Percentiles rank a stretch among this genome's conserved stretches.
These are phyloP conservation scores for Rhizophora apiculata DNA, from an alignment of 345 rosid species.

Conservation along the genomic window DNA sequence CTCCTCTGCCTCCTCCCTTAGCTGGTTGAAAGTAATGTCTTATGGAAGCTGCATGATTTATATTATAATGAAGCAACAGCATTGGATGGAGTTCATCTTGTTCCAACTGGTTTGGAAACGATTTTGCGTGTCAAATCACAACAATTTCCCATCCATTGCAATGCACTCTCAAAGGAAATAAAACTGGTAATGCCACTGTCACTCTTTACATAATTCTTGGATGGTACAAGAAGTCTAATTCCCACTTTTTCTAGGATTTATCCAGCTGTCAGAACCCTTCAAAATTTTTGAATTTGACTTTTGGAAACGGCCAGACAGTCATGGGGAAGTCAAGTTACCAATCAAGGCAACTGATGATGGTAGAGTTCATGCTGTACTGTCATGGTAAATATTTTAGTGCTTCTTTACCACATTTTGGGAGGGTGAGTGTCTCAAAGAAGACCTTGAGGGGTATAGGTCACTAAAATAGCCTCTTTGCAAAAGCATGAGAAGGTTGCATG, in stretches of 20 bases:
- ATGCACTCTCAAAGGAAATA: conserved; percentile 65
- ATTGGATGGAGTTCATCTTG: conserved; percentile 58
- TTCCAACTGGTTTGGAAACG: conserved; percentile 54
- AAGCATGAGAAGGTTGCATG: no score
- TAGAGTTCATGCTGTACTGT: conserved; percentile 69
- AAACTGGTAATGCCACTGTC: conserved; percentile 52
- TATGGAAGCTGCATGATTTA: conserved; percentile 67
- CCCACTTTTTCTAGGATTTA: conserved; percentile 42
- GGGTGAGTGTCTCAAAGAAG: background rate
- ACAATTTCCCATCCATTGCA: conserved; percentile 78
- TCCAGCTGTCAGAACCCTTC: conserved; percentile 93
- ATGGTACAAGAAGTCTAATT: conserved; percentile 26
- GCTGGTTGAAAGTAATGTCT: conserved; percentile 74
- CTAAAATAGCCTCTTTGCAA: no score
- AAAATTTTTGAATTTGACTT: conserved; percentile 87
- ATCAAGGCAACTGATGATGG: conserved; percentile 60
- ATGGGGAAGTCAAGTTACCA: conserved; percentile 46
- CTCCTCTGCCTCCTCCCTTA: conserved; percentile 19
- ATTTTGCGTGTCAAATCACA: conserved; percentile 49
- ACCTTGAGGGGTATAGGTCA: no score
- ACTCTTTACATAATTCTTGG: conserved; percentile 13
- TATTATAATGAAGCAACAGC: conserved; percentile 46
- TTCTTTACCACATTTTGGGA: background rate
- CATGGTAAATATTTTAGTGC: conserved; percentile 51
- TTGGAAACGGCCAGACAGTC: conserved; percentile 81